Evolutionary conservation across 768 basidiomycete genomes (phyloP), one percentile per base, ranked within the genome.

Genomic region (Mycena maculata): DNA sequence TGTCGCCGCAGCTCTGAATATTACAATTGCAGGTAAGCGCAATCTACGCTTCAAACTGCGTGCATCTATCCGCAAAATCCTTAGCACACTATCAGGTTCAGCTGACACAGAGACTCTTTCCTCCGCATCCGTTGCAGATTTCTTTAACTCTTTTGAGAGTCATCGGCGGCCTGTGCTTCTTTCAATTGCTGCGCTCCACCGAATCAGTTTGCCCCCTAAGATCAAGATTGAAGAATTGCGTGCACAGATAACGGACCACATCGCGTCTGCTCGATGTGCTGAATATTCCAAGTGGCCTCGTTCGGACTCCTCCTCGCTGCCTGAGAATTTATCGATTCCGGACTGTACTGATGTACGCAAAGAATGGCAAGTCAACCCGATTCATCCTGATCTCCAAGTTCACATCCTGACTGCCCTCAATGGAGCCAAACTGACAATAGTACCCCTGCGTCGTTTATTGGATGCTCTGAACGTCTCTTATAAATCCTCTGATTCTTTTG

Each of bases 81-180:
- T 45, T 18, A 42, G 20, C 30, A 18, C 15, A 33, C 1, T 30
- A 38, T 38, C 36, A 8, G 36, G 47, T 49, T 30, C 50, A 33
- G 30, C 20, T 23, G 58, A 25, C 33, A 15, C 3, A 20, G 56
- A 41, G 2, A 30, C 28, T 25, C 28, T 5, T 11, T 48, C 48
- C 3, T 45, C 25, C 18, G n/a, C 42, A 12, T 60, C 58, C 10
- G 31, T 60, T 5, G 41, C 44, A 15, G 31, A 42, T 38, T 60
- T 49, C 23, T 60, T 50, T 20, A 27, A 60, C 13, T 47, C 31
- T 25, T 60, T 60, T 39, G 59, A 60, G 22, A 45, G 30, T 25
- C 58, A 22, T 47, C 42, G 31, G 1, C 7, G 20, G n/a, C 58
- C 58, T 15, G 25, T 48, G 11, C 44, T 60, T 25, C 47, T 45